Base-by-base conservation (phyloP, 371 early-diverging fungal species). In the Lichtheimia ornata region DNA sequence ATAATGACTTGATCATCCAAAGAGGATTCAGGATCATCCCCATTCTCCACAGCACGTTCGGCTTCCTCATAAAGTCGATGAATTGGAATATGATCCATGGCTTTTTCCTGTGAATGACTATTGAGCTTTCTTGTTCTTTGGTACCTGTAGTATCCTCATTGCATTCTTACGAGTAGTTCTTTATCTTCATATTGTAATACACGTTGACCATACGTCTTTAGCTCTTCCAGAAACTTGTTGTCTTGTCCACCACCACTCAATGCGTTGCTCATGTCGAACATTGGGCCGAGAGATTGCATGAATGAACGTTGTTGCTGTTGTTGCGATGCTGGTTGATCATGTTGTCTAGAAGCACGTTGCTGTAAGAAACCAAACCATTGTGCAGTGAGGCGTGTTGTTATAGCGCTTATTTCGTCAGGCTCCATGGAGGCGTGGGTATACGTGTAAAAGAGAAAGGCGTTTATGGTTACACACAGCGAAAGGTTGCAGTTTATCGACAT, bases 11-110 rank as follows among this genome's bases (percentile, higher is more conserved):
- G 24, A 41, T 76, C 79, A 13, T 73, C 74, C 25, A 82, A 40
- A 0, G 65, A 60, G 0, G 25, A 47, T 50, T 49, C 59, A n/a
- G 43, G 51, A 20, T 64, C 65, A 5, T 58, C 58, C 3, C 54
- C 49, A 3, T 64, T 52, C 1, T 64, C 59, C 9, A 50, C 22
- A 14, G 56, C 50, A 17, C 15, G 3, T 52, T 64, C 70, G 0
- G 72, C 77, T 54, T 80, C 69, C 18, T 85, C 84, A 52, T 81
- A 82, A 1, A 85, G 51, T 24, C 63, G 65, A 35, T 73, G 79
- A 7, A 85, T 55, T 4, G 84, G 84, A 51, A 85, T 79, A 20
- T 65, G 35, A 6, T 82, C 81, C 42, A 75, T 43, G 0, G 86
- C 77, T 41, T 60, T 43, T 14, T 83, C 82, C 85, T 85, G 44